These are phyloP conservation scores for Spathaspora hagerdaliae DNA, from an alignment of 805 yeast species.

Conservation along the genomic window DNA sequence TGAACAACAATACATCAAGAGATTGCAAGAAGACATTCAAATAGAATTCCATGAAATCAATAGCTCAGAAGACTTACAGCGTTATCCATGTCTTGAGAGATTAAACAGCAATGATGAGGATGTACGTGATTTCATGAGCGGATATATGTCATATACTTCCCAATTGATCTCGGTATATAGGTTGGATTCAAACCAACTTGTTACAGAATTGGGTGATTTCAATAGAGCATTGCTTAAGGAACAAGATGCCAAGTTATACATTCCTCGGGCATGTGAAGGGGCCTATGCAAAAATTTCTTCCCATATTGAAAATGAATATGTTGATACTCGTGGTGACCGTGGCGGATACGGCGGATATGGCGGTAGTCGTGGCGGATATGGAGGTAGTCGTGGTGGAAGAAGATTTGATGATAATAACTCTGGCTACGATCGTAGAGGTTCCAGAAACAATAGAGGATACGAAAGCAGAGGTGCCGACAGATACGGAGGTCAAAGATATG, in stretches of 20 bases:
- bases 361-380: neutral
- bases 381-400: too few species aligned
- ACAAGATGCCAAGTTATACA: slow-evolving; percentile 12
- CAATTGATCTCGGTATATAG: slow-evolving; percentile 12
- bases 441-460: slow-evolving; percentile 2
- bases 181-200: slow-evolving; percentile 18
- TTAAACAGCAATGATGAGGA: slow-evolving; percentile 14
- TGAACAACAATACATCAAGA: slow-evolving; percentile 54
- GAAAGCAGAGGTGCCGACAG: slow-evolving; percentile 1
- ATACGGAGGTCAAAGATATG: neutral
- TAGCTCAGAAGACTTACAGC: slow-evolving; percentile 31
- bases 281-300: neutral
- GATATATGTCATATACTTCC: slow-evolving; percentile 26
- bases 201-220: slow-evolving; percentile 28
- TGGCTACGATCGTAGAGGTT: slow-evolving; percentile 1
- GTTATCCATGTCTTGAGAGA: neutral
- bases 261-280: neutral
- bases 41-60: slow-evolving; percentile 47
- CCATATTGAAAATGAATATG: slow-evolving; percentile 14
- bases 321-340: slow-evolving; percentile 23
- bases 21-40: slow-evolving; percentile 46
- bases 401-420: neutral
- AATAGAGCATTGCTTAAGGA: slow-evolving; percentile 15
- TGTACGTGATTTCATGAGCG: slow-evolving; percentile 19
- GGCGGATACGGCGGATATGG: neutral